Conservation (phyloP, 805 yeast genomes). For the Scheffersomyces amazonensis region DNA sequence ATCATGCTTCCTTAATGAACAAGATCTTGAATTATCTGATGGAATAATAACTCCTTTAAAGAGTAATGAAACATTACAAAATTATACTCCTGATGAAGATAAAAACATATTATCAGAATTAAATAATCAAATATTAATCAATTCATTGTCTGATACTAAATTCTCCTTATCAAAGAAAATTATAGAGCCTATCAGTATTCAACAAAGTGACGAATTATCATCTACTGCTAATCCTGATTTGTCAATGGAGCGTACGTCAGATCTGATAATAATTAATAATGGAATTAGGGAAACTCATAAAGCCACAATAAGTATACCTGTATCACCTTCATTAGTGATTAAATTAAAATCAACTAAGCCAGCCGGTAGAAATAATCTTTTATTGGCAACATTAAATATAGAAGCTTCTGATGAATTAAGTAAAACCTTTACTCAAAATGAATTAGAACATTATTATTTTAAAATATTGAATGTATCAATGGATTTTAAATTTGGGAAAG, state of each 20-base stretch:
- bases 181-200: not conserved
- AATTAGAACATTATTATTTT: constrained; percentile 15
- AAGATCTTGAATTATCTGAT: not conserved
- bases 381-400: constrained; percentile 48
- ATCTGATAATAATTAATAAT: no score
- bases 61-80: constrained; percentile 9
- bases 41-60: not conserved
- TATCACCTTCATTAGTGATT: constrained; percentile 40
- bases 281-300: not conserved
- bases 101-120: constrained; percentile 15
- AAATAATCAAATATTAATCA: constrained; percentile 8
- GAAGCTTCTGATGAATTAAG: constrained; percentile 44
- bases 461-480: constrained; percentile 19
- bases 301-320: constrained; percentile 18
- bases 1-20: constrained; percentile 15
- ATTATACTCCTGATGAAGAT: constrained; percentile 14
- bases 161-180: not conserved
- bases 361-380: constrained; percentile 42
- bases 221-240: not conserved
- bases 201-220: not conserved
- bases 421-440: constrained; percentile 6
- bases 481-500: constrained; percentile 25
- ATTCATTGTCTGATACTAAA: not conserved
- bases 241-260: not conserved
- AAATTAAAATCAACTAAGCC: constrained; percentile 47